Percentiles rank a stretch among this genome's conserved stretches.
Conservation (phyloP, 1,284 basidiomycete species). For the Butyriboletus appendiculatus region DNA sequence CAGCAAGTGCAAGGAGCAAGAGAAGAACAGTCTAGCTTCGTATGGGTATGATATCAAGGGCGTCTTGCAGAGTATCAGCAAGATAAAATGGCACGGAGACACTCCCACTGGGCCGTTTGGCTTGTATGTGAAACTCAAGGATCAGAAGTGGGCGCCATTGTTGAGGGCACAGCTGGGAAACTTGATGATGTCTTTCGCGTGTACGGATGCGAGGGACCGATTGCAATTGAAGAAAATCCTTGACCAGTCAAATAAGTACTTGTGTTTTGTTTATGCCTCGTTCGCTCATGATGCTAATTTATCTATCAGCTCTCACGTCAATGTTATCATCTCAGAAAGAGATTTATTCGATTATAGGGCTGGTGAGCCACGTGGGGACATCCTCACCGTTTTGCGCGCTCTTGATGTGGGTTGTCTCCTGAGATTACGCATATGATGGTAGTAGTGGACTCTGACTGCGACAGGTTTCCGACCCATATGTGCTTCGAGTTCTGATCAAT, state of each 20-base stretch:
- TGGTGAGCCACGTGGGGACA: constrained; percentile 62
- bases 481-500: constrained; percentile 85
- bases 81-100: constrained; percentile 63
- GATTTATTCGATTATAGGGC: constrained; percentile 78
- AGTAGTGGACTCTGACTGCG: constrained; percentile 4
- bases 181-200: constrained; percentile 73
- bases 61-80: constrained; percentile 60
- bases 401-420: constrained; percentile 59
- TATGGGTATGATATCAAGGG: constrained; percentile 66
- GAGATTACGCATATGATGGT: neutral
- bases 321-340: constrained; percentile 64
- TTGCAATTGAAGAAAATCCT: constrained; percentile 63
- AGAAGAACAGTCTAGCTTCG: constrained; percentile 56
- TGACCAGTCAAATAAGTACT: constrained; percentile 56
- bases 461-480: constrained; percentile 75
- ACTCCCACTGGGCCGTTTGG: constrained; percentile 90
- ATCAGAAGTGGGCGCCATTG: constrained; percentile 67
- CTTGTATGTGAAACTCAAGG: constrained; percentile 72
- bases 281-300: constrained; percentile 19
- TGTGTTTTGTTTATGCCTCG: constrained; percentile 9
- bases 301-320: constrained; percentile 37
- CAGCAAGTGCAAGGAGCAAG: constrained; percentile 44
- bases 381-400: constrained; percentile 82
- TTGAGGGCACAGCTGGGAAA: constrained; percentile 67
- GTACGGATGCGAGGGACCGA: constrained; percentile 76